Evolutionary conservation across 2,329 filamentous ascomycete species (phyloP), one percentile per base, ranked within the genome.

Genomic region (Colletotrichum destructivum): DNA sequence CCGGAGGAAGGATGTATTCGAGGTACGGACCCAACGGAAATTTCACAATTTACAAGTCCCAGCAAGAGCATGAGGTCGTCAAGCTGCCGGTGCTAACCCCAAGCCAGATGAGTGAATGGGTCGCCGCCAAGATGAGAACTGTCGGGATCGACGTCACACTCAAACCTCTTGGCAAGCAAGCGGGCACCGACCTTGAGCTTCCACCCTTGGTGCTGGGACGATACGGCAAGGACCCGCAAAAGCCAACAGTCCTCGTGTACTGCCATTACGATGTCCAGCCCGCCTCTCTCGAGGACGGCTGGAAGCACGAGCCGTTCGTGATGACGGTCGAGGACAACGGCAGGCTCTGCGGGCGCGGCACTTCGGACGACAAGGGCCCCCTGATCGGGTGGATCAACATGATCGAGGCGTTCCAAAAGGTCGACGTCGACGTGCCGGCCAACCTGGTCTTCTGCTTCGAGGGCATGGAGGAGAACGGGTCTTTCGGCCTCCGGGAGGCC

Each of bases 371-470:
- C 85, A 99, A 99, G 87, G 96, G 96, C 0, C 96, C 96, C 18
- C 95, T 99, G 31, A 87, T 99, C 67, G 96, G 96, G 77, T 99
- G 96, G 96, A 83, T 99, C 76, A 99, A 99, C 81, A 95, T 95
- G 76, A 98, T 99, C 76, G 95, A 99, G 85, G 95, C 96, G 42
- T 96, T 99, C 86, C 92, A 98, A 83, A 96, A 96, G 87, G 95
- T 95, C 44, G 94, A 93, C 68, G 87, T 98, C 49, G 96, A 98
- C 57, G 94, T 99, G 81, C 96, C 96, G 7, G 96, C 98, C 79
- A 99, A 99, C 85, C 88, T 99, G 76, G 90, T 99, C 75, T 98
- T 98, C 94, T 99, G 96, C 87, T 98, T 99, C 78, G 96, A 99
- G 88, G 96, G 96, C 59, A 99, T 99, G 96, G 96, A 99, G 85